Evolutionary conservation across 495 filamentous ascomycete species (phyloP).

Genomic region (Penicillium coprophilum): DNA sequence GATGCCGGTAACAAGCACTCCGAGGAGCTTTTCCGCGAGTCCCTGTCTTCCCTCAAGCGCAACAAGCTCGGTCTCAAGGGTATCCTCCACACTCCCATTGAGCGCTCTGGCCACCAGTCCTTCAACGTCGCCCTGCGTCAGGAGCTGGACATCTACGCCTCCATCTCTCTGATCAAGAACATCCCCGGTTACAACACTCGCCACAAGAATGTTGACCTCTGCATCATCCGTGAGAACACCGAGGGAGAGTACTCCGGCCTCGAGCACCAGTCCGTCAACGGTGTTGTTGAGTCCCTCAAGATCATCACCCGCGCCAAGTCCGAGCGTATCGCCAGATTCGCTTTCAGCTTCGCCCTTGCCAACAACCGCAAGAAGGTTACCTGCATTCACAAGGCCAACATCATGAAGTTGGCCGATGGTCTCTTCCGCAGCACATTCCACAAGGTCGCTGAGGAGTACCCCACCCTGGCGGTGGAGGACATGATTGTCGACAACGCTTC

Average conservation of each 20-base stretch:
- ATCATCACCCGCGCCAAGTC: slow-evolving; percentile 99
- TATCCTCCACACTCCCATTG: slow-evolving; percentile 95
- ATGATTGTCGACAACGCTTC: slow-evolving; percentile 99
- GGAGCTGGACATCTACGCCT: slow-evolving; percentile 99
- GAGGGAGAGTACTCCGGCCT: slow-evolving; percentile 98
- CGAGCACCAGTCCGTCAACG: slow-evolving; percentile 95
- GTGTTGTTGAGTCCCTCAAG: slow-evolving; percentile 98
- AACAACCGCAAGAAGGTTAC: slow-evolving; percentile 99
- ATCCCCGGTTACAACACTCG: slow-evolving; percentile 97
- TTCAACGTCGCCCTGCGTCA: slow-evolving; percentile 99
- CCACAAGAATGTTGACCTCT: slow-evolving; percentile 93
- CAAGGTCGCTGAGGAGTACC: slow-evolving; percentile 86
- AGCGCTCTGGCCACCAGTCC: slow-evolving; percentile 94
- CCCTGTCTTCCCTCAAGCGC: slow-evolving; percentile 88
- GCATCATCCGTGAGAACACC: slow-evolving; percentile 99
- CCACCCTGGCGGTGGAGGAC: slow-evolving; percentile 89
- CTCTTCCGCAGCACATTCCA: slow-evolving; percentile 98
- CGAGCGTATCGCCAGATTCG: slow-evolving; percentile 97
- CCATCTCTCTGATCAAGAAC: slow-evolving; percentile 97
- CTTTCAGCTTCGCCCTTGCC: slow-evolving; percentile 93
- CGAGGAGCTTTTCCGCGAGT: slow-evolving; percentile 91
- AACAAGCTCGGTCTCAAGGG: slow-evolving; percentile 98
- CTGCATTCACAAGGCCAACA: slow-evolving; percentile 99
- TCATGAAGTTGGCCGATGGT: slow-evolving; percentile 99
- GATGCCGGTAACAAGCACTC: slow-evolving; percentile 84